Conservation (phyloP, 305 asterid species). For the Coffea humblotiana region DNA sequence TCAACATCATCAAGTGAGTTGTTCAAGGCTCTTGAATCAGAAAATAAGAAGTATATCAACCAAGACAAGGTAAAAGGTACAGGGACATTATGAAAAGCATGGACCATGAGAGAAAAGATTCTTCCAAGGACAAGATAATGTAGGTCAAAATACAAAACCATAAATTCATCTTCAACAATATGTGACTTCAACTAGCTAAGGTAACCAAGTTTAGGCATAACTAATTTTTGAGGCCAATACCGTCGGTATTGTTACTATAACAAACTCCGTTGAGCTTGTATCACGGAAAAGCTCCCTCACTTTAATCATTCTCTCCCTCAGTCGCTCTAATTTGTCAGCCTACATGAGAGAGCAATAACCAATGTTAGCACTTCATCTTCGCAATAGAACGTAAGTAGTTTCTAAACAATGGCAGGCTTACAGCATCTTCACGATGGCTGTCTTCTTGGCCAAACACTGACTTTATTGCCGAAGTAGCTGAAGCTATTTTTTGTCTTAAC, state of each 20-base stretch:
- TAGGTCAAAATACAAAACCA: neutral
- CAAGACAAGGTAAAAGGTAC: neutral
- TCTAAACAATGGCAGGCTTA: slow-evolving; percentile 39
- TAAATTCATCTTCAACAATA: neutral
- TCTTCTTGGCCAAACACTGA: slow-evolving; percentile 91
- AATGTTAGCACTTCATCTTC: slow-evolving; percentile 6
- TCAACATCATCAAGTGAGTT: neutral
- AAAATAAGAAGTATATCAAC: neutral
- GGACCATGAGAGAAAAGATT: neutral
- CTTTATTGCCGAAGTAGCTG: slow-evolving; percentile 96
- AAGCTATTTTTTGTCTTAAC: slow-evolving; percentile 86
- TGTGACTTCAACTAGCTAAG: neutral
- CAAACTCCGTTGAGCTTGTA: slow-evolving; percentile 80
- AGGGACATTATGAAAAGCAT: neutral
- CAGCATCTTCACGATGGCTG: slow-evolving; percentile 54
- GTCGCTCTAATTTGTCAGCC: slow-evolving; percentile 87
- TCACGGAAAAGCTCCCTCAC: slow-evolving; percentile 97
- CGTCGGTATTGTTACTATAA: slow-evolving; percentile 96
- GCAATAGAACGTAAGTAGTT: slow-evolving; percentile 15
- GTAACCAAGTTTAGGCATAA: neutral
- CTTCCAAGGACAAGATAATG: neutral
- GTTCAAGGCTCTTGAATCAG: neutral
- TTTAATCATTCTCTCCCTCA: slow-evolving; percentile 96
- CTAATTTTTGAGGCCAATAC: slow-evolving; percentile 38
- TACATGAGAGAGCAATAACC: slow-evolving; percentile 30